phyloP scores from a whole-genome alignment of 345 rosid species.

The Draba incana region DNA sequence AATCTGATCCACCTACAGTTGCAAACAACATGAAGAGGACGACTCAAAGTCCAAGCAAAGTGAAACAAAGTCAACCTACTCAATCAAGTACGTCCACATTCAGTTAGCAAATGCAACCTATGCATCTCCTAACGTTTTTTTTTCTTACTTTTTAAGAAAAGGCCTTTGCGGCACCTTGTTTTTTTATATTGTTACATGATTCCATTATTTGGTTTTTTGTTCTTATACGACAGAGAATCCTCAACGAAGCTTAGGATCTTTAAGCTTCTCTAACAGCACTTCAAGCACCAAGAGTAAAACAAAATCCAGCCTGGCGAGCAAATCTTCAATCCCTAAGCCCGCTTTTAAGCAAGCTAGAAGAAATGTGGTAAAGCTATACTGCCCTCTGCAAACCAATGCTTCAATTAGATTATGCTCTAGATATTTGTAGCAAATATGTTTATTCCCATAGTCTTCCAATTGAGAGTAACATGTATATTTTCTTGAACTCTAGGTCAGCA shows the following conservation, averaged over 20 bases:
- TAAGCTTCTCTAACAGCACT: conserved; percentile 40
- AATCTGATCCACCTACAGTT: conserved; percentile 42
- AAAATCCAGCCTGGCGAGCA: conserved; percentile 50
- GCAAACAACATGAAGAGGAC: conserved; percentile 46
- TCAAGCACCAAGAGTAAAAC: conserved; percentile 43
- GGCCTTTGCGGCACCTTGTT: conserved; percentile 10
- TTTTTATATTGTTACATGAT: conserved; percentile 16
- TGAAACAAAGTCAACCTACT: conserved; percentile 47
- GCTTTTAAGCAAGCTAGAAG: conserved; percentile 54
- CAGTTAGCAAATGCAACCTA: conserved; percentile 10
- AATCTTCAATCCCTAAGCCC: conserved; percentile 48
- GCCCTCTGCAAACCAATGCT: conserved; percentile 24
- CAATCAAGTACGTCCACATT: conserved; percentile 52
- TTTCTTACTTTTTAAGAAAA: neutral
- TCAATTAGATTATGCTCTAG: conserved; percentile 15
- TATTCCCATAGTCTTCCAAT: conserved; percentile 6
- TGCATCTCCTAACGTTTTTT: conserved; percentile 15
- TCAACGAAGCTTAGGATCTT: conserved; percentile 52
- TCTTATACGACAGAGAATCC: conserved; percentile 43
- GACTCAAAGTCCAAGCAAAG: conserved; percentile 39
- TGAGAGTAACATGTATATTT: conserved; percentile 32
- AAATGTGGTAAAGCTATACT: conserved; percentile 57
- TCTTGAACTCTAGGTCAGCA: conserved; percentile 49
- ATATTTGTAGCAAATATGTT: conserved; percentile 20
- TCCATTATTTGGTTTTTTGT: conserved; percentile 20